phyloP scores from a whole-genome alignment of 1,284 basidiomycete species.

The Anthracocystis setariae region DNA sequence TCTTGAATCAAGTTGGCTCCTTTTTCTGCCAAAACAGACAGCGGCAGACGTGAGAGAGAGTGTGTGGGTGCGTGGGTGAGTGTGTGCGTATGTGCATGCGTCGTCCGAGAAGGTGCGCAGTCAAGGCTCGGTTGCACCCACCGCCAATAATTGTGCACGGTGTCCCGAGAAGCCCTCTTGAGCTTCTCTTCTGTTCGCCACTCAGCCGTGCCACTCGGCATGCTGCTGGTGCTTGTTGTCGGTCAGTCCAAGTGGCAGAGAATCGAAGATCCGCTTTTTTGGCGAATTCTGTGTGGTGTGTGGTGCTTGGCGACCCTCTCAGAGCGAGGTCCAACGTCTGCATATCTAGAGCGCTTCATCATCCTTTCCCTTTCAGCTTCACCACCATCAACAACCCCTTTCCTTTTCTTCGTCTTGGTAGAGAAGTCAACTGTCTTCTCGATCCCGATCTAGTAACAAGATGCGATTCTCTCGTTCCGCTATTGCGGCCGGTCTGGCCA shows the following conservation, averaged over 20 bases:
- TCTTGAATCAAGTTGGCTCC: neutral
- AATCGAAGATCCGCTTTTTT: too few species aligned
- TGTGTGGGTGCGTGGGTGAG: neutral
- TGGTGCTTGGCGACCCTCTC: neutral
- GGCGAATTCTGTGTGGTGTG: too few species aligned
- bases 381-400: slow-evolving; percentile 5
- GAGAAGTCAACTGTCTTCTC: slow-evolving; percentile 15
- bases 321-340: neutral
- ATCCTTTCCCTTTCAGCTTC: neutral
- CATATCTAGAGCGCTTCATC: slow-evolving; percentile 3
- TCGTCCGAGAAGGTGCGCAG: neutral
- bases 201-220: neutral
- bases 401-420: slow-evolving; percentile 8
- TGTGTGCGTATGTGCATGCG: slow-evolving; percentile 1
- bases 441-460: slow-evolving; percentile 7
- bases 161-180: too few species aligned
- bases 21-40: neutral
- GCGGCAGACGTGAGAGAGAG: neutral
- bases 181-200: too few species aligned
- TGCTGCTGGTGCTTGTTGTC: too few species aligned
- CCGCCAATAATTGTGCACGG: neutral
- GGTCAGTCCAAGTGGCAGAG: too few species aligned
- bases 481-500: slow-evolving; percentile 51
- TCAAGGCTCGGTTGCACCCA: neutral
- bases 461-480: slow-evolving; percentile 53